Percentiles rank a stretch among this genome's conserved stretches.
Evolutionary conservation across 2,329 filamentous ascomycete genomes (phyloP).

Genomic region (Cylindrodendrum hubeiense): DNA sequence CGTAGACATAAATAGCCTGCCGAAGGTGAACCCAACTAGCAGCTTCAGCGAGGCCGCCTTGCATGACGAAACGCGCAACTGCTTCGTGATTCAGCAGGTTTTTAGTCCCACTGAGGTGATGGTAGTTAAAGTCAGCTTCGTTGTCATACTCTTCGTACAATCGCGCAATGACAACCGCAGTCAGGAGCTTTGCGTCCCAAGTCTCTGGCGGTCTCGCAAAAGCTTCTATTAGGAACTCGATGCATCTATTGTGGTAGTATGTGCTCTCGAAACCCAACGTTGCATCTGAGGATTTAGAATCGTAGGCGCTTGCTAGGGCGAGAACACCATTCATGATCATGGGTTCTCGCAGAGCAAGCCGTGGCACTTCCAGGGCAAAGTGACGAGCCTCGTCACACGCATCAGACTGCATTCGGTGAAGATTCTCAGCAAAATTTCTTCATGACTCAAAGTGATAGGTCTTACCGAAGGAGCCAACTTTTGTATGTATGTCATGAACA

Average conservation of each 20-base stretch:
- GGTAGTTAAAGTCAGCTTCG: slow-evolving; percentile 50
- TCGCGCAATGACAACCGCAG: slow-evolving; percentile 61
- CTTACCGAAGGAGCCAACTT: slow-evolving; percentile 20
- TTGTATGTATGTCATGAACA: slow-evolving; percentile 23
- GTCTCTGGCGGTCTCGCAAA: slow-evolving; percentile 55
- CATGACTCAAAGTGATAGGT: no score
- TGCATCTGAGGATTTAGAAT: slow-evolving; percentile 51
- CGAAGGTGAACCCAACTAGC: slow-evolving; percentile 55
- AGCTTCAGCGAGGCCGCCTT: slow-evolving; percentile 54
- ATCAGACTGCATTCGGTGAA: slow-evolving; percentile 8
- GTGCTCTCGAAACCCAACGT: slow-evolving; percentile 22
- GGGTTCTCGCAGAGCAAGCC: slow-evolving; percentile 58
- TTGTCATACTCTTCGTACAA: slow-evolving; percentile 59
- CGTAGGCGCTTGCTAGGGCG: slow-evolving; percentile 58
- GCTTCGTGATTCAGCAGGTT: slow-evolving; percentile 50
- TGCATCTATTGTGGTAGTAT: slow-evolving; percentile 53
- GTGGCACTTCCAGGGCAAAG: slow-evolving; percentile 60
- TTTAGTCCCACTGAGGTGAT: slow-evolving; percentile 54
- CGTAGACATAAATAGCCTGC: slow-evolving; percentile 54
- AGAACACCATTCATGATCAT: slow-evolving; percentile 61
- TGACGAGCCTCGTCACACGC: slow-evolving; percentile 44
- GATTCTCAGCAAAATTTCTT: no score
- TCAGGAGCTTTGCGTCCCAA: slow-evolving; percentile 60
- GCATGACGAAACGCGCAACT: slow-evolving; percentile 51
- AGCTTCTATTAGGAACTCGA: slow-evolving; percentile 59